These are phyloP conservation scores for Kodamaea hsintzibuensis DNA, from an alignment of 805 yeast species.

Conservation along the genomic window DNA sequence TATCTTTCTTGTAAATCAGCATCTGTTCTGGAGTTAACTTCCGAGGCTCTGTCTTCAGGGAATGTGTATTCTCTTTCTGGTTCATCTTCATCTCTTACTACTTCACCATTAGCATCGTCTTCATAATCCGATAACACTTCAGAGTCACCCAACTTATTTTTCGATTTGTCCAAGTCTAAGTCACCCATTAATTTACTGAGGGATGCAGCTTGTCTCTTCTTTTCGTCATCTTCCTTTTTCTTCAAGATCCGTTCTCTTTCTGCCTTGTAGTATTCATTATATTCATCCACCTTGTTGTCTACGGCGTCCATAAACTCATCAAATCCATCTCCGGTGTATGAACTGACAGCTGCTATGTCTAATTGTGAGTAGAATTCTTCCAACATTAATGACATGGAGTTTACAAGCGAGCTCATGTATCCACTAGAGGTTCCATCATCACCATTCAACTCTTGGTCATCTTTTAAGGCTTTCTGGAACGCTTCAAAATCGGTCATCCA, in stretches of 20 bases:
- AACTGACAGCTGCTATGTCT: constrained; percentile 90
- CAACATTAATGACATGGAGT: constrained; percentile 92
- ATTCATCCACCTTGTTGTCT: constrained; percentile 85
- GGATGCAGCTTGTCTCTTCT: constrained; percentile 67
- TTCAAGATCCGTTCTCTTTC: constrained; percentile 83
- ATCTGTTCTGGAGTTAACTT: constrained; percentile 49
- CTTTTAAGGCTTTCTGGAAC: constrained; percentile 76
- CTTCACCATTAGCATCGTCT: constrained; percentile 52
- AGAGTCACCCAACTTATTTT: constrained; percentile 30
- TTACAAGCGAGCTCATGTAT: constrained; percentile 90
- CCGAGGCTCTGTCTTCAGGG: constrained; percentile 65
- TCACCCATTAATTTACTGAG: constrained; percentile 80
- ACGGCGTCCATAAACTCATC: constrained; percentile 87
- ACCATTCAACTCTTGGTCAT: constrained; percentile 66
- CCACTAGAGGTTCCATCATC: constrained; percentile 68
- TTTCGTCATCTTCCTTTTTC: constrained; percentile 75
- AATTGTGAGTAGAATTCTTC: constrained; percentile 94
- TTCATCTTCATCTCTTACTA: constrained; percentile 48
- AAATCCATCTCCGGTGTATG: constrained; percentile 92
- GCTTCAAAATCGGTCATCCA: constrained; percentile 98
- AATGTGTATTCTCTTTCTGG: constrained; percentile 66
- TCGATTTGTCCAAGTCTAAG: constrained; percentile 58
- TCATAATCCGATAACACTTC: constrained; percentile 54
- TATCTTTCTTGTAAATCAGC: constrained; percentile 65
- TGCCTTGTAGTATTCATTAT: constrained; percentile 73